phyloP scores from a whole-genome alignment of 2,329 filamentous ascomycete genomes.

The Diaporthe velutina region DNA sequence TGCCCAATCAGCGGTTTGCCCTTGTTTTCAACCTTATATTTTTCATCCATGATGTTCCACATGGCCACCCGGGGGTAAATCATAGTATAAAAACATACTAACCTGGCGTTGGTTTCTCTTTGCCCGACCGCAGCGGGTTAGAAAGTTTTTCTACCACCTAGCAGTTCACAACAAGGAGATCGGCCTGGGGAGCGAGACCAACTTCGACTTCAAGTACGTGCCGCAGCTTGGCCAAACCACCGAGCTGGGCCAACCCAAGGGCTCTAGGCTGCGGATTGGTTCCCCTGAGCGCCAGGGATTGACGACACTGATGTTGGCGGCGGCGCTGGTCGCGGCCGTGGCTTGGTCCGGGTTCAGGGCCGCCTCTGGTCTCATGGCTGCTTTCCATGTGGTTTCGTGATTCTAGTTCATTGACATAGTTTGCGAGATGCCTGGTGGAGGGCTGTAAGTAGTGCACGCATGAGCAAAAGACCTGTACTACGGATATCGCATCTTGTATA shows the following conservation, averaged over 20 bases:
- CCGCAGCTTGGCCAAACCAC: slow-evolving; percentile 59
- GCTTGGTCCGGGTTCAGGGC: slow-evolving; percentile 45
- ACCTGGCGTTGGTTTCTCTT: background rate
- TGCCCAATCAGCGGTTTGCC: background rate
- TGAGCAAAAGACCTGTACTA: background rate
- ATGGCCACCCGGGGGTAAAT: background rate
- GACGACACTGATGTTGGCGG: slow-evolving; percentile 57
- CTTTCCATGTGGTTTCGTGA: slow-evolving; percentile 17
- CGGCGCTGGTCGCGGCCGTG: slow-evolving; percentile 45
- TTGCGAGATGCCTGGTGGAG: background rate
- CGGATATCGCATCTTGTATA: background rate
- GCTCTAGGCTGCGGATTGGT: slow-evolving; percentile 39
- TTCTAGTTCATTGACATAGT: background rate
- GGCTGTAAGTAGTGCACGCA: no score
- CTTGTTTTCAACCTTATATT: background rate
- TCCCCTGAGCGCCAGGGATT: slow-evolving; percentile 62
- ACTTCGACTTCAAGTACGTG: slow-evolving; percentile 80
- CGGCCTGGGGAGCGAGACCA: slow-evolving; percentile 71
- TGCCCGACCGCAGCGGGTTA: slow-evolving; percentile 41
- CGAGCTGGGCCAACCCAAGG: slow-evolving; percentile 39
- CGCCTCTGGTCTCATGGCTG: slow-evolving; percentile 34
- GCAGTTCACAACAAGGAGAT: slow-evolving; percentile 71
- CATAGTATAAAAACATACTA: background rate
- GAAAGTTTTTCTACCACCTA: slow-evolving; percentile 59
- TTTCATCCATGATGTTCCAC: background rate